Evolutionary conservation across 2,329 filamentous ascomycete species (phyloP).

Genomic region (Rhytidhysteron rufulum): DNA sequence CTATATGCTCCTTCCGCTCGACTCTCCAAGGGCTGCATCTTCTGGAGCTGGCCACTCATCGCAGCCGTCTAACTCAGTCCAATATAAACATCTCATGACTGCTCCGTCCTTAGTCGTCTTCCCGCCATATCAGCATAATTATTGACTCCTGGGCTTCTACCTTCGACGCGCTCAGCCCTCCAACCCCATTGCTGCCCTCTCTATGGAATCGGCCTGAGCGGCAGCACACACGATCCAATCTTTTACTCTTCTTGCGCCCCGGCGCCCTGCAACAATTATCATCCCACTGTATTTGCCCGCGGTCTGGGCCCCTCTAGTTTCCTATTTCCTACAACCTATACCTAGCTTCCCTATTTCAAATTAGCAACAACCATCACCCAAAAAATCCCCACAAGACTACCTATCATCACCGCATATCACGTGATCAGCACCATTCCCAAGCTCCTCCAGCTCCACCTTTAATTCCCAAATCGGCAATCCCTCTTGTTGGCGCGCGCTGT

Average conservation of each 20-base stretch:
- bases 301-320: slow-evolving; percentile 18
- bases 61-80: slow-evolving; percentile 22
- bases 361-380: neutral
- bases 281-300: slow-evolving; percentile 26
- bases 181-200: slow-evolving; percentile 4
- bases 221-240: slow-evolving; percentile 13
- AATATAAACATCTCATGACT: too few species aligned
- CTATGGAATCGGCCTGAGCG: slow-evolving; percentile 27
- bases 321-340: slow-evolving; percentile 21
- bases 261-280: slow-evolving; percentile 37
- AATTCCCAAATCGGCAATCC: too few species aligned
- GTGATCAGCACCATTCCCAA: neutral
- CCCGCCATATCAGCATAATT: slow-evolving; percentile 13
- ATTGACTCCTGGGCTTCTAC: slow-evolving; percentile 13
- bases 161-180: neutral
- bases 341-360: slow-evolving; percentile 19
- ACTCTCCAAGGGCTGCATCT: slow-evolving; percentile 24
- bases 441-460: too few species aligned
- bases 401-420: neutral
- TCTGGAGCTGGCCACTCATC: slow-evolving; percentile 22
- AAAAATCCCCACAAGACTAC: neutral
- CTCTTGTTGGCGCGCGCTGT: neutral
- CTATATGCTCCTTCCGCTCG: slow-evolving; percentile 13
- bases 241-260: slow-evolving; percentile 35
- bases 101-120: neutral